Conservation (phyloP, 148 eudicot genomes). For the Nyssa sinensis region DNA sequence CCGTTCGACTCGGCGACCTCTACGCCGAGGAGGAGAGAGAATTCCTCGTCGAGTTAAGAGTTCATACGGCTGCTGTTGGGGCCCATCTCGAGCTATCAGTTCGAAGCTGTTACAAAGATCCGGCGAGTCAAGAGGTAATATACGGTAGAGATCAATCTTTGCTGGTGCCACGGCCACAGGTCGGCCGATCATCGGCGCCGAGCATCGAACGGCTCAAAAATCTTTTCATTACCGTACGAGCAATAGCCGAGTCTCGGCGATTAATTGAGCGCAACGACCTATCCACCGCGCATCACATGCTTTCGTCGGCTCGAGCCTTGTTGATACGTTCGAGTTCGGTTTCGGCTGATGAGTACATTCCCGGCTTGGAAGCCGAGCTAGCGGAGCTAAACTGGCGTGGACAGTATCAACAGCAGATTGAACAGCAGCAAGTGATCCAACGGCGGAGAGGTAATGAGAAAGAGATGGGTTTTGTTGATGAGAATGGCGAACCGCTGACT, state of each 20-base stretch:
- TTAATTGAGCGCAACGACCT: slow-evolving; percentile 52
- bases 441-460: slow-evolving; percentile 21
- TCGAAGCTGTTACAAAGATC: slow-evolving; percentile 58
- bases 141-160: slow-evolving; percentile 63
- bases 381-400: slow-evolving; percentile 52
- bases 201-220: slow-evolving; percentile 66
- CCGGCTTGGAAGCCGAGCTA: slow-evolving; percentile 59
- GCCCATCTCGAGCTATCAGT: slow-evolving; percentile 81
- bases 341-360: slow-evolving; percentile 42
- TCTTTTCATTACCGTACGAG: slow-evolving; percentile 56
- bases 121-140: slow-evolving; percentile 49
- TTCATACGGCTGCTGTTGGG: slow-evolving; percentile 51
- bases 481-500: slow-evolving; percentile 73
- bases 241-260: slow-evolving; percentile 77
- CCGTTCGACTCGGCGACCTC: slow-evolving; percentile 60
- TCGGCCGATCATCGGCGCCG: slow-evolving; percentile 36
- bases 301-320: slow-evolving; percentile 59
- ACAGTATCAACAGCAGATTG: slow-evolving; percentile 21
- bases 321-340: slow-evolving; percentile 43
- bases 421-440: slow-evolving; percentile 21
- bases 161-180: slow-evolving; percentile 56
- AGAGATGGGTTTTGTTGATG: slow-evolving; percentile 40
- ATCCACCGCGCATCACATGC: slow-evolving; percentile 51
- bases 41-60: slow-evolving; percentile 59
- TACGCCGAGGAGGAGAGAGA: slow-evolving; percentile 93